These are phyloP conservation scores for Stagonosporopsis cucurbitacearum DNA, from an alignment of 2,329 filamentous ascomycete species.

Conservation along the genomic window DNA sequence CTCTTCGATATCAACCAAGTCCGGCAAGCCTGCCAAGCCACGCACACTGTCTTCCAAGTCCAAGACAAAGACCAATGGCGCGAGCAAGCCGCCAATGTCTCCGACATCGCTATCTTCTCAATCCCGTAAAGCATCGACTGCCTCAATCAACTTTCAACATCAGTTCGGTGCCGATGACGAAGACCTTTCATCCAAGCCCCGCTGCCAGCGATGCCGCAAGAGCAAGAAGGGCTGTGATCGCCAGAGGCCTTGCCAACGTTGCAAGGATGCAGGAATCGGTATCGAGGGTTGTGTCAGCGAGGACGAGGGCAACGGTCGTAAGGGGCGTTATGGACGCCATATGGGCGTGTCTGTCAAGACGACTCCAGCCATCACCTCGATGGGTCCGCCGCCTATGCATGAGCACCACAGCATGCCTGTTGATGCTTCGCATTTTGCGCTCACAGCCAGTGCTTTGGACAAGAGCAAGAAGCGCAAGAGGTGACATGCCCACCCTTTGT, in stretches of 20 bases:
- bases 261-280: slow-evolving; percentile 92
- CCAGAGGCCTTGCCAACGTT: slow-evolving; percentile 91
- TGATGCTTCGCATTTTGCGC: slow-evolving; percentile 22
- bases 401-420: slow-evolving; percentile 40
- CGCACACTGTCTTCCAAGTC: slow-evolving; percentile 57
- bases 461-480: slow-evolving; percentile 76
- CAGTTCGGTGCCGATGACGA: slow-evolving; percentile 76
- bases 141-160: slow-evolving; percentile 70
- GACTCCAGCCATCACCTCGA: slow-evolving; percentile 35
- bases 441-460: slow-evolving; percentile 48
- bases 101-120: slow-evolving; percentile 70
- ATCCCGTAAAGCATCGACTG: slow-evolving; percentile 76
- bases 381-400: slow-evolving; percentile 46
- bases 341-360: slow-evolving; percentile 73
- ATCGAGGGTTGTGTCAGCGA: slow-evolving; percentile 96
- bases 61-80: slow-evolving; percentile 54
- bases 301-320: slow-evolving; percentile 95
- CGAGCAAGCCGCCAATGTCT: slow-evolving; percentile 56
- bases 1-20: slow-evolving; percentile 49
- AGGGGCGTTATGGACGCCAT: slow-evolving; percentile 82
- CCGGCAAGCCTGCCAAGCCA: slow-evolving; percentile 48
- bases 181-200: slow-evolving; percentile 91
- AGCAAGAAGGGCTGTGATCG: slow-evolving; percentile 99
- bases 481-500: slow-evolving; percentile 40
- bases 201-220: slow-evolving; percentile 97